These are phyloP conservation scores for Bipolaris victoriae DNA, from an alignment of 2,329 filamentous ascomycete species.

Conservation along the genomic window DNA sequence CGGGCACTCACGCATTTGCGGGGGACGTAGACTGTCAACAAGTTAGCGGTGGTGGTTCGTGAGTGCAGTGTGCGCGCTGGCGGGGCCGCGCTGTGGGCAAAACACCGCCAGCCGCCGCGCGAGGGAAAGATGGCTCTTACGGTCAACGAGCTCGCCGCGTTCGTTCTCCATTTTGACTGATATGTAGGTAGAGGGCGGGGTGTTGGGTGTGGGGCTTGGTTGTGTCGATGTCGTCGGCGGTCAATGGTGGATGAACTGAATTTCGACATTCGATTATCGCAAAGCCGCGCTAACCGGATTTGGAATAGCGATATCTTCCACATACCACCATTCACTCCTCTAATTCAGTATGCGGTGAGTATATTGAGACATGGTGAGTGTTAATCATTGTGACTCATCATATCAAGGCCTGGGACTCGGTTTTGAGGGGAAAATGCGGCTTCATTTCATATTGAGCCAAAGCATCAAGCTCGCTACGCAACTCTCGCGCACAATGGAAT, in stretches of 20 bases:
- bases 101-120: not conserved
- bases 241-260: constrained; percentile 20
- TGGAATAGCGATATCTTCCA: not conserved
- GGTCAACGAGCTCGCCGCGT: constrained; percentile 98
- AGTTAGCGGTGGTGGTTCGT: constrained; percentile 23
- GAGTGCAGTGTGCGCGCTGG: constrained; percentile 57
- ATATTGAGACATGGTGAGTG: no score
- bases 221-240: constrained; percentile 32
- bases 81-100: not conserved
- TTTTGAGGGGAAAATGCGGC: not conserved
- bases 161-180: constrained; percentile 95
- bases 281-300: not conserved
- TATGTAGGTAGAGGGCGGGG: constrained; percentile 35
- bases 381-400: not conserved
- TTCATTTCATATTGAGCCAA: not conserved
- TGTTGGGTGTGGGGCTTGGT: constrained; percentile 34
- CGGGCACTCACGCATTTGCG: constrained; percentile 51
- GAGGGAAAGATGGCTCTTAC: constrained; percentile 23
- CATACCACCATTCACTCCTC: not conserved
- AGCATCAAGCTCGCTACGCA: not conserved
- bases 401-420: not conserved
- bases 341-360: not conserved
- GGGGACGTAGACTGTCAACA: constrained; percentile 38
- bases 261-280: constrained; percentile 24
- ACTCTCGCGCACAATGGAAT: not conserved